phyloP scores from a whole-genome alignment of 768 basidiomycete genomes.

The Mycena leptocephala region DNA sequence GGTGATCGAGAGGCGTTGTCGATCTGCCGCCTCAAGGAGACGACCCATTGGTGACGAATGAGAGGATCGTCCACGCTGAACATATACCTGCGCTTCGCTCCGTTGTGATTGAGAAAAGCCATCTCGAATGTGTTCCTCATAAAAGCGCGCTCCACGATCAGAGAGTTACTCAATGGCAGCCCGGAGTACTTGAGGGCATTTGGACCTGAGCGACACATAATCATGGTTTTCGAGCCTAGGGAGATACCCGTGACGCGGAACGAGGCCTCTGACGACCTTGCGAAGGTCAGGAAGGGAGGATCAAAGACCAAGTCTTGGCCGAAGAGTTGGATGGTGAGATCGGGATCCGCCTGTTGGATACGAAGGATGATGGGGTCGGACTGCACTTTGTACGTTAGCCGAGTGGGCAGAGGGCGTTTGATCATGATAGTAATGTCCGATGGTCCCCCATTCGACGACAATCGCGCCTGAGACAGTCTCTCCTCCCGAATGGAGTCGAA shows the following conservation, averaged over 20 bases:
- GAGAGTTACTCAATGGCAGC: conserved; percentile 82
- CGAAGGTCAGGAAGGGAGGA: conserved; percentile 86
- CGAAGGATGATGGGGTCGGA: conserved; percentile 92
- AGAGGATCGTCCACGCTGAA: conserved; percentile 92
- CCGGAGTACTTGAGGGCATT: conserved; percentile 90
- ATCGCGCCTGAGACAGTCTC: conserved; percentile 79
- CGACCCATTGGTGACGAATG: conserved; percentile 82
- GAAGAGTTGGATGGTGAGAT: conserved; percentile 85
- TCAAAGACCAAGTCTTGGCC: conserved; percentile 94
- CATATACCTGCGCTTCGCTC: conserved; percentile 90
- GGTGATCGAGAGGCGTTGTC: conserved; percentile 60
- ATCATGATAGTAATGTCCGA: conserved; percentile 75
- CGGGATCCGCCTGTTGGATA: conserved; percentile 89
- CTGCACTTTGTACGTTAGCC: conserved; percentile 90
- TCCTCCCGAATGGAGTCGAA: conserved; percentile 86
- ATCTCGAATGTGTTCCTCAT: conserved; percentile 98
- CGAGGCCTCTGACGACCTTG: conserved; percentile 84
- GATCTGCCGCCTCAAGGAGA: conserved; percentile 78
- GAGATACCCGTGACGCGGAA: conserved; percentile 93
- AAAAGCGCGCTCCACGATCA: conserved; percentile 92
- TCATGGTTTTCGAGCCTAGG: conserved; percentile 86
- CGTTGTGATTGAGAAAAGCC: conserved; percentile 81
- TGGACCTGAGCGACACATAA: conserved; percentile 87
- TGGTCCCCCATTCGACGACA: conserved; percentile 55
- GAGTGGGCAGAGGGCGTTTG: conserved; percentile 82